Conservation (phyloP, 225 moss, liverwort and hornwort genomes). For the Bryoerythrophyllum caledonicum region DNA sequence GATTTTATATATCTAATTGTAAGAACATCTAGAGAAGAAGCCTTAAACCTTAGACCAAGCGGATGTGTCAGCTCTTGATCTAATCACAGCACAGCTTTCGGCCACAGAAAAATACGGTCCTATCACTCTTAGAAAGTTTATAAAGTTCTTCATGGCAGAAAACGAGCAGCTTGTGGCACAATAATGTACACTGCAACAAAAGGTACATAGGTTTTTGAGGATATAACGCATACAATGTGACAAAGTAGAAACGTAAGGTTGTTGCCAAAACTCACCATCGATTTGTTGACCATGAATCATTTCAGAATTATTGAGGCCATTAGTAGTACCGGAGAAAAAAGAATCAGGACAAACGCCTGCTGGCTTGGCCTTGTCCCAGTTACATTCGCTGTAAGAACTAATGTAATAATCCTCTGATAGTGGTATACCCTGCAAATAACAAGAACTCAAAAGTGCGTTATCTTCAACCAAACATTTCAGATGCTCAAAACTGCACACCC, state of each 20-base stretch:
- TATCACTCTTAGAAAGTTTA: background rate
- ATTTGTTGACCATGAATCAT: conserved; percentile 89
- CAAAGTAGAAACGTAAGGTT: conserved; percentile 24
- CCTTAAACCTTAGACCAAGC: conserved; percentile 26
- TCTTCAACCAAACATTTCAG: conserved; percentile 11
- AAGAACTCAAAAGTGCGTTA: conserved; percentile 13
- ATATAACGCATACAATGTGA: background rate
- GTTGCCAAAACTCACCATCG: conserved; percentile 49
- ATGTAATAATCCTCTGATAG: conserved; percentile 91
- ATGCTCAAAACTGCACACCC: conserved; percentile 1
- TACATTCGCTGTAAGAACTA: conserved; percentile 82
- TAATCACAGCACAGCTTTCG: background rate
- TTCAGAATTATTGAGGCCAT: conserved; percentile 58
- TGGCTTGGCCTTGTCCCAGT: conserved; percentile 83
- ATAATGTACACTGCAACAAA: background rate
- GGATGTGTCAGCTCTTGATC: conserved; percentile 14
- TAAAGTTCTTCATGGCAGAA: background rate
- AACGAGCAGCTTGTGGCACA: conserved; percentile 9
- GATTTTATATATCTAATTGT: background rate
- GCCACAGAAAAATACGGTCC: background rate
- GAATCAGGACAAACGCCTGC: conserved; percentile 94
- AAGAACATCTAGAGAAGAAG: conserved; percentile 10
- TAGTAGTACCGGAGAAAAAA: conserved; percentile 58
- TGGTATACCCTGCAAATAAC: conserved; percentile 51
- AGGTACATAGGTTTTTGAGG: background rate